Base-by-base conservation (phyloP, 805 yeast genomes). In the Teunomyces kruisii region DNA sequence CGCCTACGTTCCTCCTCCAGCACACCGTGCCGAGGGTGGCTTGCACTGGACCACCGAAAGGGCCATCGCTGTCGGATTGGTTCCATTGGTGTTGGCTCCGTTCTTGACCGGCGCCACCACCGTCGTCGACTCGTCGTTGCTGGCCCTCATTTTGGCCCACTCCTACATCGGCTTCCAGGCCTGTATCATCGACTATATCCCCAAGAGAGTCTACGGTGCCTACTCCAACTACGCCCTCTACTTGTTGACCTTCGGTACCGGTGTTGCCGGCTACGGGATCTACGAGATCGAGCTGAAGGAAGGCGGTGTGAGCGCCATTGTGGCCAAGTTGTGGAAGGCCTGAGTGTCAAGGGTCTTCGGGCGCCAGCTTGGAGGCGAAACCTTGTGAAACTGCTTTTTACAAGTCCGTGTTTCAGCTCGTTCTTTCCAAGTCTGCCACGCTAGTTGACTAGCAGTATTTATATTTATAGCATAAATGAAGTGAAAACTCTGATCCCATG, bases 161-260 rank as follows among this genome's bases (percentile, higher is more conserved):
- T 75, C 82, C 45, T 80, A 78, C 62, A 80, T 80, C 40, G 95
- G 94, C 2, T 81, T 86, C 72, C 83, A 81, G 58, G 74, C 88
- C 35, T 85, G 94, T 73, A 86, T 87, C 55, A 78, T 78, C 45
- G 94, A 87, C 65, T 85, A 86, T 67, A 83, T 87, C 44, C 94
- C 92, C 42, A 70, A 70, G 59, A 79, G 92, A 70, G 87, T 82
- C 29, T 87, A 78, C 57, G 90, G 91, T 12, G 52, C 72, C 28
- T 75, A 78, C 76, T 88, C 85, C 66, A 74, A 70, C 46, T 64
- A 62, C 47, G 86, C 88, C 45, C 78, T 79, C 77, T 74, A 76
- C 53, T 58, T 82, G 39, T 72, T 87, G 58, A 72, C 81, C 31
- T 61, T 81, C 19, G 92, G 94, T 38, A 74, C 88, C 17, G 75